These are phyloP conservation scores for Colletotrichum destructivum DNA, from an alignment of 2,329 filamentous ascomycete species.

Conservation along the genomic window DNA sequence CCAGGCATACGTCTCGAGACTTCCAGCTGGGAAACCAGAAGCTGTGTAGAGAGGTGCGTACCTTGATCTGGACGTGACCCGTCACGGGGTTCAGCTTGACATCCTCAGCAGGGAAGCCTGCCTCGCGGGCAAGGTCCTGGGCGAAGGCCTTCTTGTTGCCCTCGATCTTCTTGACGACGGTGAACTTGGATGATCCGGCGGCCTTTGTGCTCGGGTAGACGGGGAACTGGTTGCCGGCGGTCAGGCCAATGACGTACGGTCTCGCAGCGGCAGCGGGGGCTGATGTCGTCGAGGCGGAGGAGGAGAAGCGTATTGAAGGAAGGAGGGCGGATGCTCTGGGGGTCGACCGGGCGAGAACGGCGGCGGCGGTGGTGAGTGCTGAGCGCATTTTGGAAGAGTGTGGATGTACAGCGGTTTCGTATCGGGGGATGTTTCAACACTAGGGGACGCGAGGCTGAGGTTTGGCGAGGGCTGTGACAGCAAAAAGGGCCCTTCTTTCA, in stretches of 20 bases:
- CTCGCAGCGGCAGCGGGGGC: constrained; percentile 53
- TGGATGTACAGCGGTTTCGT: not conserved
- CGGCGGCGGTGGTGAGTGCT: constrained; percentile 12
- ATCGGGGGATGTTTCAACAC: not conserved
- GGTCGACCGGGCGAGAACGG: constrained; percentile 4
- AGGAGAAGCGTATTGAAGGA: constrained; percentile 35
- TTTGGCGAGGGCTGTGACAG: not conserved
- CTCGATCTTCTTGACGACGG: constrained; percentile 83
- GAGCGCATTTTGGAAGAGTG: constrained; percentile 7
- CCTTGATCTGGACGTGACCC: constrained; percentile 82
- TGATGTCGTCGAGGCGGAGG: constrained; percentile 39
- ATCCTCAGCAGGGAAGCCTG: constrained; percentile 71
- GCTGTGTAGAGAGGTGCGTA: constrained; percentile 53
- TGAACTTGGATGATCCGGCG: constrained; percentile 83
- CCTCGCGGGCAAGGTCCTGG: constrained; percentile 71
- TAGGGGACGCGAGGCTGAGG: not conserved
- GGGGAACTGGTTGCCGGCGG: constrained; percentile 78
- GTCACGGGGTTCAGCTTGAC: constrained; percentile 73
- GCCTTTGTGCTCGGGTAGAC: constrained; percentile 83
- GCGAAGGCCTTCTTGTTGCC: constrained; percentile 78
- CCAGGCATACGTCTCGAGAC: not conserved
- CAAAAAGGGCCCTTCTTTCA: not conserved
- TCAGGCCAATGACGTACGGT: constrained; percentile 81
- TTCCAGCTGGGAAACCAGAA: not conserved
- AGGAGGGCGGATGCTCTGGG: constrained; percentile 23